Conservation (phyloP, 2,329 filamentous ascomycete species). For the Epichloe festucae region DNA sequence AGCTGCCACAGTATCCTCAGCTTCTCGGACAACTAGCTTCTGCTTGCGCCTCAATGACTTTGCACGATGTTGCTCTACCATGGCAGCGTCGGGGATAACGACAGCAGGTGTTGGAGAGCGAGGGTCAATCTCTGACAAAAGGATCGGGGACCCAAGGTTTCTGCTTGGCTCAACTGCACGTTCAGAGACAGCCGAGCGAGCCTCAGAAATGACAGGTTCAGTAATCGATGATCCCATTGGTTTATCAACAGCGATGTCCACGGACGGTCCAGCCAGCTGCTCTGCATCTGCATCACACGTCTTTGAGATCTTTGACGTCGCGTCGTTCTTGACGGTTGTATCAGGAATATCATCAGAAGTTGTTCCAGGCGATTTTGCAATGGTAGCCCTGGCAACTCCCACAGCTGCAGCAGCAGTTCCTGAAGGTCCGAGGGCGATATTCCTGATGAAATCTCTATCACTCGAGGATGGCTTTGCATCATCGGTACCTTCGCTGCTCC, state of each 20-base stretch:
- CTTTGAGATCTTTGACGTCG: not conserved
- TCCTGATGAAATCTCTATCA: not conserved
- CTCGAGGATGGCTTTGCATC: not conserved
- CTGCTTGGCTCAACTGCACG: not conserved
- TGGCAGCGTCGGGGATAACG: slow-evolving; percentile 28
- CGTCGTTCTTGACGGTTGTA: not conserved
- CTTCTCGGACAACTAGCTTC: slow-evolving; percentile 30
- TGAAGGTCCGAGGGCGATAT: not conserved
- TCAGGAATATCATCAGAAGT: not conserved
- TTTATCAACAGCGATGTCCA: not conserved
- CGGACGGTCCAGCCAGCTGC: not conserved
- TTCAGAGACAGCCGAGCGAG: not conserved
- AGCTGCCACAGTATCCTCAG: slow-evolving; percentile 40
- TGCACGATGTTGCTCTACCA: slow-evolving; percentile 26
- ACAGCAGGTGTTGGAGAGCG: slow-evolving; percentile 32
- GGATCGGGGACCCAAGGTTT: not conserved
- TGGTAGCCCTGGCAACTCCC: not conserved
- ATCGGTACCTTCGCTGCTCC: not conserved
- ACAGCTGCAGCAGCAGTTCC: not conserved
- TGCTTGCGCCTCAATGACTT: slow-evolving; percentile 32
- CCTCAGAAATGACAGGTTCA: not conserved
- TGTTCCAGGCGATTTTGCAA: not conserved
- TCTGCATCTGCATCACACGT: not conserved
- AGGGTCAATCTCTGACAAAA: slow-evolving; percentile 8
- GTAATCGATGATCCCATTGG: not conserved